These are phyloP conservation scores for Pythium brassicae DNA, from an alignment of 352 stramenopile species.

Conservation along the genomic window DNA sequence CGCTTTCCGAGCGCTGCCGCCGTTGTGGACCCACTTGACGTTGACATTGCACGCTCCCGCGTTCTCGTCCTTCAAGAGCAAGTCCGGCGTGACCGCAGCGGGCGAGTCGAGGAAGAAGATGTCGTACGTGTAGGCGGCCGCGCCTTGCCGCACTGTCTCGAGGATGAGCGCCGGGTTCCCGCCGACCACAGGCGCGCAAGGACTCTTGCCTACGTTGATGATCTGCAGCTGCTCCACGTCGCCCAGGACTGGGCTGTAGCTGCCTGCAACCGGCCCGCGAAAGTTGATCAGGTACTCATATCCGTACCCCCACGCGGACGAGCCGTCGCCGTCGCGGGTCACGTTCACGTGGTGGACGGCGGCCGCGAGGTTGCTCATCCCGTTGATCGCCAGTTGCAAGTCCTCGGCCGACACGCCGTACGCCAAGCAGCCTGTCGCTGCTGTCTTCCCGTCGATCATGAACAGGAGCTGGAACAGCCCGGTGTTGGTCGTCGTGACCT, in stretches of 20 bases:
- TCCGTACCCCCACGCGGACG: slow-evolving; percentile 64
- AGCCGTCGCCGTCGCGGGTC: slow-evolving; percentile 57
- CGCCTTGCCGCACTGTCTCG: slow-evolving; percentile 62
- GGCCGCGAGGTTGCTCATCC: slow-evolving; percentile 34
- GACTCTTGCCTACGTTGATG: slow-evolving; percentile 39
- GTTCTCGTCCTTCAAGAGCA: slow-evolving; percentile 34
- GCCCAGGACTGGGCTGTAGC: slow-evolving; percentile 53
- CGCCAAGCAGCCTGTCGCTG: slow-evolving; percentile 51
- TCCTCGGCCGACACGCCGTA: slow-evolving; percentile 63
- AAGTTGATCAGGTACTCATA: slow-evolving; percentile 78
- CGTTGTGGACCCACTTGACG: slow-evolving; percentile 24
- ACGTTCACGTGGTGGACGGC: slow-evolving; percentile 56
- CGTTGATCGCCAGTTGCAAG: slow-evolving; percentile 62
- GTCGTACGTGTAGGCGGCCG: slow-evolving; percentile 63
- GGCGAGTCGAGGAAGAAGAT: slow-evolving; percentile 67
- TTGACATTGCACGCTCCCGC: slow-evolving; percentile 13
- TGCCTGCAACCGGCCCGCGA: slow-evolving; percentile 43
- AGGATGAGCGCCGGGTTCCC: slow-evolving; percentile 56
- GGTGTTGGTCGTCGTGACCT: slow-evolving; percentile 36
- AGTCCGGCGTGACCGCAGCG: slow-evolving; percentile 19
- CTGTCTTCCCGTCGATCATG: slow-evolving; percentile 47
- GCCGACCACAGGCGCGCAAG: slow-evolving; percentile 35
- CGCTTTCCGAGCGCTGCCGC: slow-evolving; percentile 38
- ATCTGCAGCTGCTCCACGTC: slow-evolving; percentile 46
- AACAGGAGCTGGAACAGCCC: slow-evolving; percentile 65